Percentiles rank a stretch among this genome's conserved stretches.
Conservation (phyloP, 805 yeast genomes). For the Trichomonascus vanleenenianus region DNA sequence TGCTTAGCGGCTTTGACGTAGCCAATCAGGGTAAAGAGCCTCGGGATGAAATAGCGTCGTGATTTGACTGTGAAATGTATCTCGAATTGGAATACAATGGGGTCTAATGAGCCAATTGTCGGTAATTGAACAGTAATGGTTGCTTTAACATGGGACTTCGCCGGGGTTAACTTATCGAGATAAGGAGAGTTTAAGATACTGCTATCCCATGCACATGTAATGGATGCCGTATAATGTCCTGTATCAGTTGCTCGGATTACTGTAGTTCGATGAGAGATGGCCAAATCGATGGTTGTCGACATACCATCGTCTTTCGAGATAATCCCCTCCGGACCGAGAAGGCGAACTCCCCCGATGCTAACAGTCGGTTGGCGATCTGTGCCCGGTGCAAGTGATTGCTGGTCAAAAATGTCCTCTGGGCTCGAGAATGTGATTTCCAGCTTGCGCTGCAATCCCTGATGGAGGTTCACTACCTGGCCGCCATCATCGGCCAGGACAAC, state of each 20-base stretch:
- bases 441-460: constrained; percentile 15
- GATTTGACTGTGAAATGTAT: background rate
- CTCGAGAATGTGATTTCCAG: constrained; percentile 1
- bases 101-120: background rate
- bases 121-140: background rate
- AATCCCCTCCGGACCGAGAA: too few relatives aligned
- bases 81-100: constrained; percentile 4
- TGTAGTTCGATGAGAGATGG: too few relatives aligned
- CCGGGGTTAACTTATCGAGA: constrained; percentile 6
- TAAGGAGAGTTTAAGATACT: constrained; percentile 6
- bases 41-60: constrained; percentile 3
- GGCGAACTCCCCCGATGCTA: too few relatives aligned
- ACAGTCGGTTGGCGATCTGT: constrained; percentile 3
- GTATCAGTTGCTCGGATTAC: too few relatives aligned
- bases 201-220: constrained; percentile 8
- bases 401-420: background rate
- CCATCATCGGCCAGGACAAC: background rate
- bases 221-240: too few relatives aligned
- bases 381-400: background rate
- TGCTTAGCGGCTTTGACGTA: background rate
- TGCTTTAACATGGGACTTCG: background rate
- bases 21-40: constrained; percentile 6
- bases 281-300: too few relatives aligned
- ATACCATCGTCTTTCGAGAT: too few relatives aligned
- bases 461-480: constrained; percentile 3